A percentile compares a stretch with the other conserved stretches of the same genome.
These are phyloP conservation scores for Dryadomyces sulphureus DNA, from an alignment of 2,329 filamentous ascomycete species.

Conservation along the genomic window DNA sequence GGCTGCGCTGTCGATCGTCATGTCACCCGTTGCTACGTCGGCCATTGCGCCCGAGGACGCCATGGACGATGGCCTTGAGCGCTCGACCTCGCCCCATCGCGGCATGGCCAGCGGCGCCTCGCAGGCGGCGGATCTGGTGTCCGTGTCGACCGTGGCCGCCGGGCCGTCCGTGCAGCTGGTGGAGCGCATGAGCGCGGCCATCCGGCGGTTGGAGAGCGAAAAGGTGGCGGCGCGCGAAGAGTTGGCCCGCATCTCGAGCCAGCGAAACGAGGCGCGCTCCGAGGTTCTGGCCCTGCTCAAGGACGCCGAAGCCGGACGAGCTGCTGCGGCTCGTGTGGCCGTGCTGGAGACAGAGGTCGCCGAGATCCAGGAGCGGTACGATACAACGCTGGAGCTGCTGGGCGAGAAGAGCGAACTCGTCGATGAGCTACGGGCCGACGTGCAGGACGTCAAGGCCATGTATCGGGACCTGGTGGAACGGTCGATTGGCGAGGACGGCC, in stretches of 20 bases:
- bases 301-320: conserved; percentile 59
- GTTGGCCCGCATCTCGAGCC: conserved; percentile 60
- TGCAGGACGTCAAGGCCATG: conserved; percentile 88
- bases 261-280: conserved; percentile 80
- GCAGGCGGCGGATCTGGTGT: conserved; percentile 51
- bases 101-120: conserved; percentile 37
- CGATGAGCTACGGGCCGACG: conserved; percentile 78
- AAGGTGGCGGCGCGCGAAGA: conserved; percentile 84
- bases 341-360: conserved; percentile 52
- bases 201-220: conserved; percentile 80
- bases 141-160: conserved; percentile 75
- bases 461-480: conserved; percentile 85
- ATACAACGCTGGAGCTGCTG: conserved; percentile 84
- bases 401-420: conserved; percentile 95
- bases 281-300: conserved; percentile 87
- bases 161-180: conserved; percentile 91
- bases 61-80: conserved; percentile 40
- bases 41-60: conserved; percentile 16
- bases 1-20: background rate
- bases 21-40: background rate
- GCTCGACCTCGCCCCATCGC: conserved; percentile 35
- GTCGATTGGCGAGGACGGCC: conserved; percentile 34
- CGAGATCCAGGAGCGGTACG: conserved; percentile 62
- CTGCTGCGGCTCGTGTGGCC: conserved; percentile 41
- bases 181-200: conserved; percentile 87